These are phyloP conservation scores for Scheffersomyces illinoinensis DNA, from an alignment of 1,139 yeast genomes.

Conservation along the genomic window DNA sequence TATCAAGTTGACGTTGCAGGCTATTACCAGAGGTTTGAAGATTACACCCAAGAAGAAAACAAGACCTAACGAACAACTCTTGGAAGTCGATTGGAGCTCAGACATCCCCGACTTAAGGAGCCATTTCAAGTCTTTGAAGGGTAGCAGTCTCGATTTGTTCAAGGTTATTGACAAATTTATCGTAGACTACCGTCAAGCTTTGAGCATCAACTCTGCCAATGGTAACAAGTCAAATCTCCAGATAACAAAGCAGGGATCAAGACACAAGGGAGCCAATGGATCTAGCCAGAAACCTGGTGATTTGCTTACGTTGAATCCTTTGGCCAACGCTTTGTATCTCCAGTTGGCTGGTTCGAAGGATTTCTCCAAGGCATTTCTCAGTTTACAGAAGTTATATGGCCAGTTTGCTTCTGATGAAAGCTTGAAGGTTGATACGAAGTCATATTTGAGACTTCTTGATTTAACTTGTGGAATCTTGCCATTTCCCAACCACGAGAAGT, in stretches of 20 bases:
- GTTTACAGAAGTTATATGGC: constrained; percentile 35
- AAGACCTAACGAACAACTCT: constrained; percentile 29
- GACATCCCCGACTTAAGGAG: constrained; percentile 18
- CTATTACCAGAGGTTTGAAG: constrained; percentile 48
- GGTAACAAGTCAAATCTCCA: constrained; percentile 3
- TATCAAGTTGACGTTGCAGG: constrained; percentile 53
- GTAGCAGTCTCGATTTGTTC: constrained; percentile 31
- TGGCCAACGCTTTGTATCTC: constrained; percentile 58
- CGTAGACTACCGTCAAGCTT: constrained; percentile 38
- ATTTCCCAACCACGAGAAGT: constrained; percentile 50
- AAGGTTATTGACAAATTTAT: constrained; percentile 44
- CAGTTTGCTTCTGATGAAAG: constrained; percentile 20
- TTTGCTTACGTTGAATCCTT: constrained; percentile 56
- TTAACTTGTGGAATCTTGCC: constrained; percentile 62
- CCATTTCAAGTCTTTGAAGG: constrained; percentile 26
- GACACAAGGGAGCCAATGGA: constrained; percentile 2
- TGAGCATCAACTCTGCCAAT: constrained; percentile 11
- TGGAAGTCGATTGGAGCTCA: constrained; percentile 29
- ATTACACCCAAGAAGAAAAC: constrained; percentile 11
- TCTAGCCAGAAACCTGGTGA: constrained; percentile 16
- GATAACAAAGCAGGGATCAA: constrained; percentile 2
- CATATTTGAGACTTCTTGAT: constrained; percentile 49
- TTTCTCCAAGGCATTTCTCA: constrained; percentile 40
- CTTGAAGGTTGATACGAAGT: constrained; percentile 23
- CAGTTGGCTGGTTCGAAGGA: constrained; percentile 53